Conservation (phyloP, 169 alveolate species). For the Plasmodium relictum region DNA sequence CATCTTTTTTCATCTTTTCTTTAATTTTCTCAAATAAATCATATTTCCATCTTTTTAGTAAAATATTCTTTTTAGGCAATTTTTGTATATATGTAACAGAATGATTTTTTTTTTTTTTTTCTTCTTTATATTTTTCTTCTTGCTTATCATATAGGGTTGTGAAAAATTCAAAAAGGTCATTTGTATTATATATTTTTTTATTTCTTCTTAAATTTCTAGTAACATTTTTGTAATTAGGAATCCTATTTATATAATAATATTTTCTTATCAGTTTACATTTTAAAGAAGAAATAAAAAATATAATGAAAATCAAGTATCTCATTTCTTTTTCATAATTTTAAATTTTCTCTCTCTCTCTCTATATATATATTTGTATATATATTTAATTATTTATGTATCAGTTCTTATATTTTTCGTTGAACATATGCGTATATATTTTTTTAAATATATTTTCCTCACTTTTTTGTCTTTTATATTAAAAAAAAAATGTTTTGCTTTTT, state of each 20-base stretch:
- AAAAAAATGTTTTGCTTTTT: too few species aligned
- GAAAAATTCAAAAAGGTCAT: constrained; percentile 65
- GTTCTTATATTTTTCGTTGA: background rate
- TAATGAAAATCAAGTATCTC: constrained; percentile 5
- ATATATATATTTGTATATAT: background rate
- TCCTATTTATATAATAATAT: background rate
- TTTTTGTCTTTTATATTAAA: too few species aligned
- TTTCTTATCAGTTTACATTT: background rate
- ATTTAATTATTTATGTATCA: background rate
- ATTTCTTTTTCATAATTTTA: constrained; percentile 1
- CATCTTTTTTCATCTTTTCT: constrained; percentile 64
- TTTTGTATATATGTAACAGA: constrained; percentile 67
- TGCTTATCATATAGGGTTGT: constrained; percentile 19
- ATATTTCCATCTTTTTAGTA: constrained; percentile 70
- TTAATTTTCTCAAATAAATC: constrained; percentile 70
- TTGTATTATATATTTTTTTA: constrained; percentile 28
- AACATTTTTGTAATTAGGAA: background rate
- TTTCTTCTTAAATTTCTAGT: constrained; percentile 1
- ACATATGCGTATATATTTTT: background rate
- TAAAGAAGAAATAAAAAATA: background rate
- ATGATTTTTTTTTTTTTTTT: constrained; percentile 31
- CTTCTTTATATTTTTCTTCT: constrained; percentile 35
- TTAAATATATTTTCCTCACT: background rate
- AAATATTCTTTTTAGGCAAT: constrained; percentile 50
- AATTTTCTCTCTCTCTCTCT: background rate